Evolutionary conservation across 2,329 filamentous ascomycete species (phyloP).

Genomic region (Didymella pinodella): DNA sequence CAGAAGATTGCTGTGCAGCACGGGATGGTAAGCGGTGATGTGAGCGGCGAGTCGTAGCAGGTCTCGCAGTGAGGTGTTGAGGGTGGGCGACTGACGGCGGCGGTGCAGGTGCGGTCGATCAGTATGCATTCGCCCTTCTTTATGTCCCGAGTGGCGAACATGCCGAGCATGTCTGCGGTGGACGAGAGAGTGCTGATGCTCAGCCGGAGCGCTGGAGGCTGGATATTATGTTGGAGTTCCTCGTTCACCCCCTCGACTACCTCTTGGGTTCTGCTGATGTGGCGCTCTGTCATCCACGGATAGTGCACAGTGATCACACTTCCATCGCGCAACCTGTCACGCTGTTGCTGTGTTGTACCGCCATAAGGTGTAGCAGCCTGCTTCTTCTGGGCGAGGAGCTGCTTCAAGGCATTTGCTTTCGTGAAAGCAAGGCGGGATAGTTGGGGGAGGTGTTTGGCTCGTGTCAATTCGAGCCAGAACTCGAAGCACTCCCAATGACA

Average conservation of each 20-base stretch:
- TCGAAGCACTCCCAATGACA: conserved; percentile 32
- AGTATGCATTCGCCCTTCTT: conserved; percentile 27
- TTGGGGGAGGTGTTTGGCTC: conserved; percentile 1
- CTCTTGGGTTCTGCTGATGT: conserved; percentile 10
- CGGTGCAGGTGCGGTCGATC: conserved; percentile 19
- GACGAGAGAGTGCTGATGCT: conserved; percentile 12
- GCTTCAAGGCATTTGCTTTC: conserved; percentile 11
- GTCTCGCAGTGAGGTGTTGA: conserved; percentile 25
- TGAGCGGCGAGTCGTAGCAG: conserved; percentile 33
- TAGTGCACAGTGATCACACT: conserved; percentile 26
- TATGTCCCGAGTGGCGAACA: conserved; percentile 20
- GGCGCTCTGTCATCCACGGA: conserved; percentile 22
- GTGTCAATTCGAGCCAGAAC: conserved; percentile 15
- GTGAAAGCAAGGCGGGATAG: background rate
- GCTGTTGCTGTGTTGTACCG: conserved; percentile 19
- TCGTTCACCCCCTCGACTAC: conserved; percentile 16
- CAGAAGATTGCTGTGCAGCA: conserved; percentile 37
- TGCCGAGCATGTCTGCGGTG: conserved; percentile 18
- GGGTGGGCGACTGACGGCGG: conserved; percentile 27
- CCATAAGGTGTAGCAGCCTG: conserved; percentile 14
- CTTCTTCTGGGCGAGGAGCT: conserved; percentile 21
- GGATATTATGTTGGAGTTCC: background rate
- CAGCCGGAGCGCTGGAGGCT: conserved; percentile 9
- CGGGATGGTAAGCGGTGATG: conserved; percentile 24
- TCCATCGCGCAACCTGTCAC: conserved; percentile 25